Percentiles rank a stretch among this genome's conserved stretches.
Evolutionary conservation across 2,329 filamentous ascomycete species (phyloP).

Genomic region (Graphilbum fragrans): DNA sequence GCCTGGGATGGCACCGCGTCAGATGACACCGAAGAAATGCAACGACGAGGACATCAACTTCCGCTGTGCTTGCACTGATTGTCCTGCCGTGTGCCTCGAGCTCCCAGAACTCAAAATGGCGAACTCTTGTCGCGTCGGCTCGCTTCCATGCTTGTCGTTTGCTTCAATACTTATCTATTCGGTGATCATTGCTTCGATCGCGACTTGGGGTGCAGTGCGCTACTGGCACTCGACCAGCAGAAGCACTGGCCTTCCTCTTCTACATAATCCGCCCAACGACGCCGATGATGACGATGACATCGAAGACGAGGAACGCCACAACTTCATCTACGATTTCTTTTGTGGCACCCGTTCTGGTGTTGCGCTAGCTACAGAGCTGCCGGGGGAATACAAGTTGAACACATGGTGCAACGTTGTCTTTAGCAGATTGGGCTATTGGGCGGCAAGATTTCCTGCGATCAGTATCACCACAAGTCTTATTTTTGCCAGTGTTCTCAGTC

Average conservation of each 20-base stretch:
- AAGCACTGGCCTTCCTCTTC: slow-evolving; percentile 69
- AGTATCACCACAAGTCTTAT: slow-evolving; percentile 70
- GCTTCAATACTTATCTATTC: slow-evolving; percentile 80
- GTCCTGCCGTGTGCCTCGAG: slow-evolving; percentile 70
- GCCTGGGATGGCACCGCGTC: slow-evolving; percentile 56
- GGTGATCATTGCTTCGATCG: slow-evolving; percentile 55
- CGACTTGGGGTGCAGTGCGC: slow-evolving; percentile 62
- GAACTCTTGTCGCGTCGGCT: slow-evolving; percentile 68
- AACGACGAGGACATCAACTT: slow-evolving; percentile 80
- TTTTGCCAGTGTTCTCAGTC: slow-evolving; percentile 64
- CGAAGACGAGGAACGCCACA: slow-evolving; percentile 54
- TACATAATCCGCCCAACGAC: slow-evolving; percentile 68
- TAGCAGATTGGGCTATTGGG: slow-evolving; percentile 64
- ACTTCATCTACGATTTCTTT: slow-evolving; percentile 6
- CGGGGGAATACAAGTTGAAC: slow-evolving; percentile 72
- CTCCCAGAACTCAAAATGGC: slow-evolving; percentile 62
- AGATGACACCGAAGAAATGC: slow-evolving; percentile 71
- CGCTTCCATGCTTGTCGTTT: slow-evolving; percentile 88
- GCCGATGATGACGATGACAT: slow-evolving; percentile 69
- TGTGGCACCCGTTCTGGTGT: neutral
- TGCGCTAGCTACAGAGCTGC: slow-evolving; percentile 29
- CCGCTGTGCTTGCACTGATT: slow-evolving; percentile 89
- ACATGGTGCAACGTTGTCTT: slow-evolving; percentile 72
- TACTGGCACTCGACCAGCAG: slow-evolving; percentile 25
- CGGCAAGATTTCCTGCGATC: slow-evolving; percentile 71